These are phyloP conservation scores for Rhynchospora breviuscula DNA, from an alignment of 176 grass and related monocot genomes.

Conservation along the genomic window DNA sequence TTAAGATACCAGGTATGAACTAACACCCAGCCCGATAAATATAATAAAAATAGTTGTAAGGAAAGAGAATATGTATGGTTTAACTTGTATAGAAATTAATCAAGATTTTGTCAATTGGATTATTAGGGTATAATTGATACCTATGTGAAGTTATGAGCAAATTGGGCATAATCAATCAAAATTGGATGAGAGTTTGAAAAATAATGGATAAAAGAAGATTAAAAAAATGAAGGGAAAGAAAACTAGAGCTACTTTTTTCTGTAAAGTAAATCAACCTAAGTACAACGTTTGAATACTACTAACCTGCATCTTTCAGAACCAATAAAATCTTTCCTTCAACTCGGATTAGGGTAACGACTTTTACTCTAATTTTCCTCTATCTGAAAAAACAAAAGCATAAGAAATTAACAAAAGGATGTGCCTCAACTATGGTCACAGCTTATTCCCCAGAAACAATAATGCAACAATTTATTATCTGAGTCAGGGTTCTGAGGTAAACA, in stretches of 20 bases:
- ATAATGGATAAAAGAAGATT: neutral
- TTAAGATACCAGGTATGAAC: neutral
- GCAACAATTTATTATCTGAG: no score
- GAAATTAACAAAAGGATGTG: neutral
- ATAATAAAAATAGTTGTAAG: neutral
- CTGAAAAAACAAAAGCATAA: neutral
- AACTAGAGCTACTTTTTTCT: no score
- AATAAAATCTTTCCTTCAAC: neutral
- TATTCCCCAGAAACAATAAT: no score
- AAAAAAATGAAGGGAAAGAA: neutral
- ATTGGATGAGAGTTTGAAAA: no score
- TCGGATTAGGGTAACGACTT: neutral
- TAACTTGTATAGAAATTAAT: neutral
- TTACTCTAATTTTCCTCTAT: neutral
- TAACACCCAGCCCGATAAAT: neutral
- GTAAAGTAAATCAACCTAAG: neutral
- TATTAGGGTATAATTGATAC: no score
- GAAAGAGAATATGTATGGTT: neutral
- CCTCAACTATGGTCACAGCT: no score
- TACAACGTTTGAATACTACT: neutral
- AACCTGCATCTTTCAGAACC: constrained; percentile 13
- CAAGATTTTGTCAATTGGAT: neutral
- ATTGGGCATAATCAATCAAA: neutral
- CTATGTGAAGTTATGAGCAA: neutral
- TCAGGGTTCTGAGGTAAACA: no score